phyloP scores from a whole-genome alignment of 1,139 yeast species.

The Suhomyces bokatorum region DNA sequence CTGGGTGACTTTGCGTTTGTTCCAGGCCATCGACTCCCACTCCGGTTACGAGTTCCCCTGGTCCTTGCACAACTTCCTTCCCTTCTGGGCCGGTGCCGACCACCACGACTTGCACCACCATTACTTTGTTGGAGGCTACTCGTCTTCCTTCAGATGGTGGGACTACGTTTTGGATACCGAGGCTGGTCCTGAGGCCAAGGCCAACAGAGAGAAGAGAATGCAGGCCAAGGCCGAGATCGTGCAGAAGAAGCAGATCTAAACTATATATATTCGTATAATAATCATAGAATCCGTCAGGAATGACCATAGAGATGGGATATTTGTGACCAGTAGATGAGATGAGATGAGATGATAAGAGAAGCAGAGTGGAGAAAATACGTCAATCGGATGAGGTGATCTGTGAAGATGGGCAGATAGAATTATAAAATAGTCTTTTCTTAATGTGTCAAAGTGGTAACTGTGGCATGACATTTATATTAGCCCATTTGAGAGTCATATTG shows the following conservation, averaged over 20 bases:
- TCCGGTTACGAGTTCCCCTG: conserved; percentile 53
- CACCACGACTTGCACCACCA: conserved; percentile 53
- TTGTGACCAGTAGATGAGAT: not conserved
- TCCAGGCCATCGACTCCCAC: conserved; percentile 51
- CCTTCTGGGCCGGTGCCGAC: conserved; percentile 55
- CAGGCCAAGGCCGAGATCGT: conserved; percentile 33
- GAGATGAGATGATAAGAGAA: too few species aligned
- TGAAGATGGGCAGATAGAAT: too few species aligned
- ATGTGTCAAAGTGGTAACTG: too few species aligned
- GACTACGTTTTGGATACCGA: conserved; percentile 45
- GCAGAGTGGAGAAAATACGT: too few species aligned
- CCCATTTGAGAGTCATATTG: too few species aligned
- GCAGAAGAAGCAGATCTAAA: conserved; percentile 18
- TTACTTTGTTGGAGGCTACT: conserved; percentile 47
- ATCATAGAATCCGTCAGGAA: conserved; percentile 2
- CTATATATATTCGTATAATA: conserved; percentile 1
- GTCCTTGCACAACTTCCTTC: conserved; percentile 47
- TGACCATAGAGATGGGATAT: not conserved
- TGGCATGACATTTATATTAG: too few species aligned
- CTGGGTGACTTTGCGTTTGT: conserved; percentile 46
- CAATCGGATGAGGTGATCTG: too few species aligned
- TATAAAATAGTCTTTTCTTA: too few species aligned
- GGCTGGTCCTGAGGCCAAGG: conserved; percentile 46
- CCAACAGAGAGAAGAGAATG: conserved; percentile 38
- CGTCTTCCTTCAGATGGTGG: conserved; percentile 51